Conservation (phyloP, 2,329 filamentous ascomycete species). For the Lomentospora prolificans region DNA sequence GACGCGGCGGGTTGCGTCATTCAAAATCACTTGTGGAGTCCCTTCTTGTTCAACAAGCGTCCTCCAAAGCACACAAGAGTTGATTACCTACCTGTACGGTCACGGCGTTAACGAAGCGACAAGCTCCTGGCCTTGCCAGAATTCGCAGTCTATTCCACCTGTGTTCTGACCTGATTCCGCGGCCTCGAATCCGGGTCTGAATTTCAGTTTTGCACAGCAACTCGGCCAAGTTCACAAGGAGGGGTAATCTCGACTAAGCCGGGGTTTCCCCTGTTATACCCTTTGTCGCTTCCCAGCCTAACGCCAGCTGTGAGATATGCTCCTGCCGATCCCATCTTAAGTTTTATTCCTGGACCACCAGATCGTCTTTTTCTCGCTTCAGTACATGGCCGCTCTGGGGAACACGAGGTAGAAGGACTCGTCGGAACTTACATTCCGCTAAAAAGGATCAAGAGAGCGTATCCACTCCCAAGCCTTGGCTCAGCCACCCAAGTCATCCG, state of each 20-base stretch:
- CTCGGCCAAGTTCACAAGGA: too few relatives aligned
- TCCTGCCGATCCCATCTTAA: background rate
- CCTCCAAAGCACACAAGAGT: too few relatives aligned
- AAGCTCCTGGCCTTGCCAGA: too few relatives aligned
- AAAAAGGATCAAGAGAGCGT: background rate
- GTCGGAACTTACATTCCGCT: background rate
- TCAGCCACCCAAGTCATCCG: background rate
- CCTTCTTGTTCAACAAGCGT: background rate
- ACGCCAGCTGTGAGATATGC: background rate
- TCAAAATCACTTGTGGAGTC: background rate
- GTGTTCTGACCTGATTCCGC: too few relatives aligned
- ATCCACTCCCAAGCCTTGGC: background rate
- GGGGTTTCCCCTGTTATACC: background rate
- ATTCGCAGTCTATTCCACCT: too few relatives aligned
- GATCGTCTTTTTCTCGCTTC: background rate
- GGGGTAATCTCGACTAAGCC: too few relatives aligned
- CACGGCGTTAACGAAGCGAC: too few relatives aligned
- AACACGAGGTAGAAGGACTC: background rate
- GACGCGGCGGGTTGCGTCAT: constrained; percentile 1
- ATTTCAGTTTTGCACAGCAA: too few relatives aligned
- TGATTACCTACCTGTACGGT: too few relatives aligned
- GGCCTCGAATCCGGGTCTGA: too few relatives aligned
- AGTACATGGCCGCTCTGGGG: background rate
- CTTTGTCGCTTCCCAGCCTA: background rate
- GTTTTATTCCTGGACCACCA: too few relatives aligned